Evolutionary conservation across 148 eudicot genomes (phyloP).

Genomic region (Spergularia marina): DNA sequence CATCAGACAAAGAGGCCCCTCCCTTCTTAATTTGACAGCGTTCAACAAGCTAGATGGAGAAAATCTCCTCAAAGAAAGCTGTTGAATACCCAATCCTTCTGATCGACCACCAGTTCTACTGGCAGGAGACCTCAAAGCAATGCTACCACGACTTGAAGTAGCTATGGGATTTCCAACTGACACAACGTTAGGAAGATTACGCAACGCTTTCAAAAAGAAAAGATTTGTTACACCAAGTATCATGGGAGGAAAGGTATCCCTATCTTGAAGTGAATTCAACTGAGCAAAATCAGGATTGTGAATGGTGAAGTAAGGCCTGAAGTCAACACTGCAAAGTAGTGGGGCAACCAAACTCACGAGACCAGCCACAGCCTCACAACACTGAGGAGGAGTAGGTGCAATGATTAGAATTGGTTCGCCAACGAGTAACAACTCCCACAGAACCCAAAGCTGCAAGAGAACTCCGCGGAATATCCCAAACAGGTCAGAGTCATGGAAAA

Average conservation of each 20-base stretch:
- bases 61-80: constrained; percentile 64
- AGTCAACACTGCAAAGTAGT: constrained; percentile 81
- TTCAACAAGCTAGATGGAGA: constrained; percentile 76
- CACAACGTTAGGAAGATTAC: constrained; percentile 74
- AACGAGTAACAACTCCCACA: constrained; percentile 86
- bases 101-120: constrained; percentile 41
- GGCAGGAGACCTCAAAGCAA: constrained; percentile 48
- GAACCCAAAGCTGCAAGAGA: constrained; percentile 84
- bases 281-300: constrained; percentile 79
- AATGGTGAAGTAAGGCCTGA: constrained; percentile 95
- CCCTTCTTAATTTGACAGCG: constrained; percentile 86
- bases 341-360: constrained; percentile 95
- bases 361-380: constrained; percentile 91
- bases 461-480: constrained; percentile 88
- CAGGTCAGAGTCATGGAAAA: constrained; percentile 88
- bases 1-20: constrained; percentile 95
- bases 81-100: constrained; percentile 60
- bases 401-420: constrained; percentile 94
- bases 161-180: constrained; percentile 79
- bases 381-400: constrained; percentile 96
- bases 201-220: constrained; percentile 82
- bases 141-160: constrained; percentile 50
- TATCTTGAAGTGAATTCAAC: constrained; percentile 74
- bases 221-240: constrained; percentile 92
- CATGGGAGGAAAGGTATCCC: constrained; percentile 72